Evolutionary conservation across 805 yeast genomes (phyloP).

Genomic region (Kuraishia molischiana): DNA sequence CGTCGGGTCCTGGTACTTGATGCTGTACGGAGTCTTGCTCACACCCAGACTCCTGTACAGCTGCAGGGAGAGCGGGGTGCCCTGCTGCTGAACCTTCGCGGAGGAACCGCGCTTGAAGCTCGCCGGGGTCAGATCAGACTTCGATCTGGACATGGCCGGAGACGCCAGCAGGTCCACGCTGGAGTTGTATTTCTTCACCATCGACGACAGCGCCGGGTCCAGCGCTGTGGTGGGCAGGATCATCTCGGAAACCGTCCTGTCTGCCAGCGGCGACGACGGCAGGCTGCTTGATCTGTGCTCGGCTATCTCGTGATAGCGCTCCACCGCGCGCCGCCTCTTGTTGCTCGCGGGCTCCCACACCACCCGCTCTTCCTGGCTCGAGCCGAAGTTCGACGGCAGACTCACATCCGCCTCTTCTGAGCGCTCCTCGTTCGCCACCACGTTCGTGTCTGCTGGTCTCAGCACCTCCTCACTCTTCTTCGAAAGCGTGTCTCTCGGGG

Average conservation of each 20-base stretch:
- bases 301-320: conserved; percentile 3
- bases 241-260: conserved; percentile 9
- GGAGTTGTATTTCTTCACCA: conserved; percentile 32
- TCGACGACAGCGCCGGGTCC: conserved; percentile 17
- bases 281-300: conserved; percentile 8
- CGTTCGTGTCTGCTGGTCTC: conserved; percentile 10
- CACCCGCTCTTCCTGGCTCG: conserved; percentile 24
- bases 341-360: conserved; percentile 33
- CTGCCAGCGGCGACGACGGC: conserved; percentile 34
- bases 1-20: neutral
- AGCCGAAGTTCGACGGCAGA: conserved; percentile 6
- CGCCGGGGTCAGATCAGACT: neutral
- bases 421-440: conserved; percentile 7
- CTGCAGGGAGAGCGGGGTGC: conserved; percentile 3
- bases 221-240: conserved; percentile 9
- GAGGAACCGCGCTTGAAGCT: neutral
- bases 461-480: conserved; percentile 1
- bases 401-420: conserved; percentile 3
- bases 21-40: neutral
- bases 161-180: conserved; percentile 17
- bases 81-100: neutral
- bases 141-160: neutral
- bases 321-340: conserved; percentile 8
- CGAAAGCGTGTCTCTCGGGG: neutral
- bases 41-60: conserved; percentile 7